These are phyloP conservation scores for Gillenia trifoliata DNA, from an alignment of 306 rosid species.

Conservation along the genomic window DNA sequence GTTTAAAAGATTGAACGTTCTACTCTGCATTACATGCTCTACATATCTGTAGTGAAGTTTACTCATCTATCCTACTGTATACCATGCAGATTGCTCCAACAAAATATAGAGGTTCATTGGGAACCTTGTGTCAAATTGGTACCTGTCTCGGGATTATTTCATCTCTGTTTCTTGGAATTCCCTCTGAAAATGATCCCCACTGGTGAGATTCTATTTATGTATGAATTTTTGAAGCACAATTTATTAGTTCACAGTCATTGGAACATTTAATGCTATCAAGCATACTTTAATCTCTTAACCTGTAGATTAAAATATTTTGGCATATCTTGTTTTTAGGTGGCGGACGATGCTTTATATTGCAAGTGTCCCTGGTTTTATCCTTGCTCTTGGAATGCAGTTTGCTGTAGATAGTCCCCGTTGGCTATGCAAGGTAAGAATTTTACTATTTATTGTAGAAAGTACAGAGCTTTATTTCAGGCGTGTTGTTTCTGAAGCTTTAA, in stretches of 20 bases:
- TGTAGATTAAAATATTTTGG: background rate
- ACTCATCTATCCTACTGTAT: slow-evolving; percentile 6
- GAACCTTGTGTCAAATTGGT: slow-evolving; percentile 77
- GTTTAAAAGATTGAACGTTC: background rate
- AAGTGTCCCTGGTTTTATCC: slow-evolving; percentile 65
- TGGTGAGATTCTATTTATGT: slow-evolving; percentile 46
- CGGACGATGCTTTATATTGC: slow-evolving; percentile 81
- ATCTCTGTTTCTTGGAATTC: slow-evolving; percentile 69
- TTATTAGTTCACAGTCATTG: background rate
- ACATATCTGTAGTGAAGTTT: slow-evolving; percentile 10
- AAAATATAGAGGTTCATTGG: slow-evolving; percentile 80
- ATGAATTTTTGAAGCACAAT: background rate
- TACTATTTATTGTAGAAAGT: background rate
- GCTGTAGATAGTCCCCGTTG: slow-evolving; percentile 94
- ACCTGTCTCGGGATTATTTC: slow-evolving; percentile 87
- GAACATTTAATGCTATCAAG: background rate
- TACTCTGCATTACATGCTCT: background rate
- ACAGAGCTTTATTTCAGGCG: background rate
- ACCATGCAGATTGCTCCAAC: slow-evolving; percentile 78
- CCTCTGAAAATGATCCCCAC: slow-evolving; percentile 70
- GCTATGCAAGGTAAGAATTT: slow-evolving; percentile 71
- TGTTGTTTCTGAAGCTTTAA: slow-evolving; percentile 6
- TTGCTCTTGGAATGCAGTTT: slow-evolving; percentile 81
- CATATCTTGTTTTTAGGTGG: slow-evolving; percentile 61
- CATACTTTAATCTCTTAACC: background rate